A percentile compares a stretch with the other conserved stretches of the same genome.
Conservation (phyloP, 75 land plant genomes). For the Chamaecyparis obtusa region DNA sequence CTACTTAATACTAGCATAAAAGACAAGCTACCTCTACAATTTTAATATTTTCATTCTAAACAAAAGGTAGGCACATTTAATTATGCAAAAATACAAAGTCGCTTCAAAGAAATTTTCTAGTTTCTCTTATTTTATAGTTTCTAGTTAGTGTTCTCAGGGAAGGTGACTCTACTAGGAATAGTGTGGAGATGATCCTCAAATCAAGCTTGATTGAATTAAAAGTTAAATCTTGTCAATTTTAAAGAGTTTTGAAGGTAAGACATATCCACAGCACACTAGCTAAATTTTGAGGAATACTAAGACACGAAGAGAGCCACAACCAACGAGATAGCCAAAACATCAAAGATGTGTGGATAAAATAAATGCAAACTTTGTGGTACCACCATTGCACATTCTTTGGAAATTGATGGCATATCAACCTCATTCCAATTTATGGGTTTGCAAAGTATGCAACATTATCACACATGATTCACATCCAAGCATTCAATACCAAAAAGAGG, state of each 20-base stretch:
- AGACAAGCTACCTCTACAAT: too few relatives aligned
- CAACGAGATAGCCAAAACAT: constrained; percentile 21
- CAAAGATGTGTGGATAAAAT: constrained; percentile 78
- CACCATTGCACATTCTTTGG: constrained; percentile 62
- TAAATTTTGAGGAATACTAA: constrained; percentile 77
- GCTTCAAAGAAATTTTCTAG: too few relatives aligned
- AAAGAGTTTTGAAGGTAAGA: constrained; percentile 56
- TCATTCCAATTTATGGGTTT: constrained; percentile 53
- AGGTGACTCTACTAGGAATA: constrained; percentile 65
- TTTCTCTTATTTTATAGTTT: too few relatives aligned
- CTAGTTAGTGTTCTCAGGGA: constrained; percentile 50
- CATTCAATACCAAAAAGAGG: too few relatives aligned
- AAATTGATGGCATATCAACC: constrained; percentile 50
- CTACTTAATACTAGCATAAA: too few relatives aligned
- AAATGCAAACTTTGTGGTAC: constrained; percentile 74
- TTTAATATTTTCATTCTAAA: too few relatives aligned
- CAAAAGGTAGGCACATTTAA: too few relatives aligned
- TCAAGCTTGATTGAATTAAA: constrained; percentile 64
- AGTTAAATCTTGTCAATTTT: constrained; percentile 23
- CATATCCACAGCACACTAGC: constrained; percentile 40
- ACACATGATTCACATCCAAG: constrained; percentile 57
- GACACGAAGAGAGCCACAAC: constrained; percentile 48
- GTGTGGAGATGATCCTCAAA: constrained; percentile 79
- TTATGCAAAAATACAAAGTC: too few relatives aligned
- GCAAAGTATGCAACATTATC: constrained; percentile 66